These are phyloP conservation scores for Medicago arabica DNA, from an alignment of 306 rosid species.

Conservation along the genomic window DNA sequence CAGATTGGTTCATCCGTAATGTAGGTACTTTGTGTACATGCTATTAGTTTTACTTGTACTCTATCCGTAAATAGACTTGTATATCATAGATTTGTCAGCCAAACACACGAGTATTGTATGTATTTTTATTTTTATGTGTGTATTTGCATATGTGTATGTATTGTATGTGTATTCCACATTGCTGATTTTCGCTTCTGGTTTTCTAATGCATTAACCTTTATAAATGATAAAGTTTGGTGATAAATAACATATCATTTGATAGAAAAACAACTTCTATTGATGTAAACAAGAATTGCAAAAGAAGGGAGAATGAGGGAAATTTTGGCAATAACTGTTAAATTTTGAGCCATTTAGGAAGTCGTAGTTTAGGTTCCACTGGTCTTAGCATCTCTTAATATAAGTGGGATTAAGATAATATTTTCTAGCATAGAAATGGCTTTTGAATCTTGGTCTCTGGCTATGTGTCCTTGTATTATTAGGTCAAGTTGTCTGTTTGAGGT, in stretches of 20 bases:
- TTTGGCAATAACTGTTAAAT: neutral
- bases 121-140: too few species aligned
- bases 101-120: too few species aligned
- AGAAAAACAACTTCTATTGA: neutral
- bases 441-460: slow-evolving; percentile 15
- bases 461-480: neutral
- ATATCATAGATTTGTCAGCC: too few species aligned
- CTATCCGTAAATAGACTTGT: too few species aligned
- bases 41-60: too few species aligned
- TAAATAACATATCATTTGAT: slow-evolving; percentile 8
- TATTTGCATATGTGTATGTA: too few species aligned
- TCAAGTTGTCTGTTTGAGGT: slow-evolving; percentile 11
- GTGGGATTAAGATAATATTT: slow-evolving; percentile 4
- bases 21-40: too few species aligned
- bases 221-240: slow-evolving; percentile 2
- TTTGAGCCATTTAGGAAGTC: slow-evolving; percentile 14
- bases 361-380: neutral
- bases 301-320: neutral
- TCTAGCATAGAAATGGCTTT: slow-evolving; percentile 18
- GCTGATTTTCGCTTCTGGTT: slow-evolving; percentile 9
- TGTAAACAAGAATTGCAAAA: slow-evolving; percentile 16
- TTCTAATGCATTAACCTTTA: neutral
- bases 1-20: too few species aligned
- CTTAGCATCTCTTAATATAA: slow-evolving; percentile 2
- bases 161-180: slow-evolving; percentile 23